Percentiles rank a stretch among this genome's conserved stretches.
Evolutionary conservation across 192 early-diverging fungal species (phyloP).

Genomic region (Entophlyctis luteolus): DNA sequence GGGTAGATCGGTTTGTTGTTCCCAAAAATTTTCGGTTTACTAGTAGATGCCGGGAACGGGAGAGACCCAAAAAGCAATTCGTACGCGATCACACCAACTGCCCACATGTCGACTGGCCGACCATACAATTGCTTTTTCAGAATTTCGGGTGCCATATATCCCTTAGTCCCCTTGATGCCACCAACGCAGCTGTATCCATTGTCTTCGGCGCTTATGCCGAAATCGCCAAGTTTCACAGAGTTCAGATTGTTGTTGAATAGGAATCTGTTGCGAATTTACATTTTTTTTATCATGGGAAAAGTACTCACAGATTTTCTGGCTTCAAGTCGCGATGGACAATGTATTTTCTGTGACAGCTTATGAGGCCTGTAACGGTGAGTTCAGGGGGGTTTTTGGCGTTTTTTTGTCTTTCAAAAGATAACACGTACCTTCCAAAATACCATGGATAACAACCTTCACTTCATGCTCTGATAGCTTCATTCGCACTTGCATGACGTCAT

Average conservation of each 20-base stretch:
- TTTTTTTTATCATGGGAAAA: slow-evolving; percentile 18
- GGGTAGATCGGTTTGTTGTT: background rate
- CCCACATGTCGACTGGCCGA: slow-evolving; percentile 41
- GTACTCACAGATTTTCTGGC: background rate
- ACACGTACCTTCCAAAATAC: background rate
- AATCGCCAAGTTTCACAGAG: slow-evolving; percentile 39
- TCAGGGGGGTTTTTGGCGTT: slow-evolving; percentile 5
- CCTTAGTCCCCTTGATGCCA: slow-evolving; percentile 24
- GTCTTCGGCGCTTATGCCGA: slow-evolving; percentile 33
- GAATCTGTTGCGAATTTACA: slow-evolving; percentile 39
- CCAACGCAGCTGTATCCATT: slow-evolving; percentile 31
- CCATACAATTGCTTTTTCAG: slow-evolving; percentile 35
- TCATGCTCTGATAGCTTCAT: slow-evolving; percentile 29
- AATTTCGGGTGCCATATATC: slow-evolving; percentile 42
- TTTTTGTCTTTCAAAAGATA: background rate
- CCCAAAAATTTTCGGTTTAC: background rate
- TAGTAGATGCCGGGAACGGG: slow-evolving; percentile 33
- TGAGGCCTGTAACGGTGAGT: too few relatives aligned
- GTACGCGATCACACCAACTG: slow-evolving; percentile 32
- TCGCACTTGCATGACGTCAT: slow-evolving; percentile 15
- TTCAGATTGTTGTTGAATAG: slow-evolving; percentile 24
- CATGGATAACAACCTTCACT: slow-evolving; percentile 31
- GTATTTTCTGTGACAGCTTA: slow-evolving; percentile 25
- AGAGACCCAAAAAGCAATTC: slow-evolving; percentile 31
- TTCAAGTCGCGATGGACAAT: slow-evolving; percentile 29